Evolutionary conservation across 495 filamentous ascomycete genomes (phyloP), one percentile per base, ranked within the genome.

Genomic region (Lichenothelia convexa): DNA sequence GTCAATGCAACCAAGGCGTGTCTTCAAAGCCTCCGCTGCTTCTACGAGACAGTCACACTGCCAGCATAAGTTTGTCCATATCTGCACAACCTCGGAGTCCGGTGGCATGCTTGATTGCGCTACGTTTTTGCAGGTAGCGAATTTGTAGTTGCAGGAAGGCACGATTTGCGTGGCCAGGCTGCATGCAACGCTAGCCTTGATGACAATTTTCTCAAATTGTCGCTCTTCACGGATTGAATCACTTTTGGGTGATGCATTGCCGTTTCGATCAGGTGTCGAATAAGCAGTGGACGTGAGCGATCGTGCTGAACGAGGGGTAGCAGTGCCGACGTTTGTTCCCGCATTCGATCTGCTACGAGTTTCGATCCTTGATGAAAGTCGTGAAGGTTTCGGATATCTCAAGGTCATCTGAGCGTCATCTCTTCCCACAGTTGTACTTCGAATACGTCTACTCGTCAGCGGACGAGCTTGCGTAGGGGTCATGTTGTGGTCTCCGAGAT

Each of bases 161-260:
- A 89, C 55, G 4, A 70, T 68, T 5, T 68, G 68, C 38, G 79
- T 67, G 30, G 77, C 71, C 26, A 74, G 54, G 9, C 76, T 75
- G 33, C 75, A 71, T 1, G 80, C 73, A 30, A 64, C 64, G 13
- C 69, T 68, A 15, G 92, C 65, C 30, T 73, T 73, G 30, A 78
- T 48, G 58, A 76, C 89, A 27, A 93, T 80, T 45, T 60, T 71
- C 37, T 89, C 82, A 46, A 93, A 92, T 3, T 73, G 63, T 18
- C 71, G 68, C 45, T 87, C 81, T 44, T 84, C 77, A 34, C 15
- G 24, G 9, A 29, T 29, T 29, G 24, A 39, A 17, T 56, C 40
- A 36, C 40, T 62, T 16, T 64, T n/a, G n/a, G n/a, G n/a, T n/a
- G n/a, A 68, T 42, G 68, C 49, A 2, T 67, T 65, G 38, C 69